phyloP scores from a whole-genome alignment of 2,329 filamentous ascomycete species.

The Fusarium kyushuense region DNA sequence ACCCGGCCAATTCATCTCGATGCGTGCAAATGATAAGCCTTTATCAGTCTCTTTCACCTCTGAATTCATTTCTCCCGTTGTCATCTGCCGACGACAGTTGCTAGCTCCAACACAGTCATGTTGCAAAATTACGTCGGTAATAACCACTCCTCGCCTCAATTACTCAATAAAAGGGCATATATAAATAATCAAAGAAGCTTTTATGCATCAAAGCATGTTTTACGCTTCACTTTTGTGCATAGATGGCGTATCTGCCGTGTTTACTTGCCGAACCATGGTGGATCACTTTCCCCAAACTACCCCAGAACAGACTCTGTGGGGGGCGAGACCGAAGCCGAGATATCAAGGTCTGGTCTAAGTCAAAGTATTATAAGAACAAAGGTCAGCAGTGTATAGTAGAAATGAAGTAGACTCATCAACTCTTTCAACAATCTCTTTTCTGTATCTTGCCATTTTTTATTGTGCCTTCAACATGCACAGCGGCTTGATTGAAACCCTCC shows the following conservation, averaged over 20 bases:
- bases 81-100: constrained; percentile 33
- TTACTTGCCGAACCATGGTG: constrained; percentile 33
- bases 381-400: background rate
- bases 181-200: background rate
- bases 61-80: constrained; percentile 32
- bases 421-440: constrained; percentile 8
- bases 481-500: constrained; percentile 40
- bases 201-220: background rate
- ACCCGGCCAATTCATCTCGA: background rate
- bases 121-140: constrained; percentile 29
- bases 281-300: constrained; percentile 27
- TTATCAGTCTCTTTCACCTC: constrained; percentile 9
- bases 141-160: constrained; percentile 30
- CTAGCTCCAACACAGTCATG: constrained; percentile 30
- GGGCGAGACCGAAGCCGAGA: constrained; percentile 26
- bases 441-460: background rate
- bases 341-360: constrained; percentile 27
- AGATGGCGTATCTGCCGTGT: constrained; percentile 20
- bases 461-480: constrained; percentile 42
- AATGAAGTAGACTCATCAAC: background rate
- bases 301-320: constrained; percentile 29
- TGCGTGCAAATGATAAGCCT: background rate
- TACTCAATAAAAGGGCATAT: rapidly evolving
- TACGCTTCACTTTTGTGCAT: background rate
- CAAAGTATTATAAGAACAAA: constrained; percentile 33